Evolutionary conservation across 1,139 yeast genomes (phyloP), one percentile per base, ranked within the genome.

Genomic region (Sugiyamaella xylanicola): DNA sequence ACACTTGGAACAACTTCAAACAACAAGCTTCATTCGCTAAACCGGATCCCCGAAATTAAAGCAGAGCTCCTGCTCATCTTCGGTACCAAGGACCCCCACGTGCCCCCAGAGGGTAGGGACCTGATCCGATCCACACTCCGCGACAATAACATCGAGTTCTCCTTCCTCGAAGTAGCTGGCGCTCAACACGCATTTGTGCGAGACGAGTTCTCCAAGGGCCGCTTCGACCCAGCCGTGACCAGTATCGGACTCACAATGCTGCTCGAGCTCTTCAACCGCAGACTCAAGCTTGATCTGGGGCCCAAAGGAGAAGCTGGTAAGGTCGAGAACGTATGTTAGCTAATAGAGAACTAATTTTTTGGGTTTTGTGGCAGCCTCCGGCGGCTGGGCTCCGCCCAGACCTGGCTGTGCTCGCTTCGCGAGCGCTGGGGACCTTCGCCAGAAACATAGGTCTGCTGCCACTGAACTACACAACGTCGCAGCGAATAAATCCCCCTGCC

Each of bases 131-230:
- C 76, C 57, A 77, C 80, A n/a, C 71, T 87, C 66, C 77, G 91
- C 62, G 79, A 81, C 51, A 77, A 81, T 41, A 77, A 78, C 21
- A 86, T 84, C 49, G 82, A 77, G 53, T 81, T 86, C 73, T 84
- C 91, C 0, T 86, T 87, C 66, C 77, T 84, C 71, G 95, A 87
- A 70, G 76, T 87, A 56, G 82, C 86, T 61, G 92, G 83, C 61
- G 95, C 90, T 15, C 92, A 87, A 70, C 95, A 87, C 64, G 95
- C 95, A 0, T 87, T 87, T 66, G 84, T 87, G 53, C 77, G 95
- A 61, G 95, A 87, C 68, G 95, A 87, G 65, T 72, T 76, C 63
- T 84, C 89, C 63, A 87, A 87, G 72, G 95, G 90, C 4, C 77
- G 95, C 63, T 87, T 82, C 66, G 95, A 87, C 67, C 84, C 91